Evolutionary conservation across 1,284 basidiomycete species (phyloP), one percentile per base, ranked within the genome.

Genomic region (Rhizoctonia solani): DNA sequence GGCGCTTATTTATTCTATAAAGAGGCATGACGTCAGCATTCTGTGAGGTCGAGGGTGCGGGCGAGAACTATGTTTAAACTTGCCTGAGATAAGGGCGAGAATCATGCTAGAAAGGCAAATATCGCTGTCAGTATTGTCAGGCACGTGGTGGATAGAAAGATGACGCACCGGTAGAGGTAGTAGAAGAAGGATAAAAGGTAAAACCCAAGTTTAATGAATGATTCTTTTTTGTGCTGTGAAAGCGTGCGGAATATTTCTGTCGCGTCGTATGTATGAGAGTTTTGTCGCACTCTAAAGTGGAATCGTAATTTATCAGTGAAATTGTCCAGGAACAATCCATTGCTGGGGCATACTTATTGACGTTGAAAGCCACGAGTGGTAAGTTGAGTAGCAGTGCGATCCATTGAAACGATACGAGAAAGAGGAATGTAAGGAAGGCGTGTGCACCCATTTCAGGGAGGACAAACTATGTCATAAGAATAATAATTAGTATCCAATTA

Each of bases 211-310:
- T 97, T 98, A 79, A 96, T 85, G 76, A 99, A 98, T 74, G 89
- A 89, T 80, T 97, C 95, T 77, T 95, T 98, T 82, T 99, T 99
- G 80, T 98, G 97, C 44, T 84, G 87, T 16, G 90, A 87, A 52
- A 99, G 80, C 70, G 96, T 96, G 72, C 97, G 86, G 85, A 99
- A 99, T 74, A 99, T 99, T 79, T 99, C 97, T 32, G 97, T 99
- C 61, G 96, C 96, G 77, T 99, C 96, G 76, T 98, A 96, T 92
- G 98, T 96, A 80, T 98, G 95, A 75, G 91, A 91, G 75, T 95
- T 95, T 77, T 89, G 89, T 75, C 92, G 85, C 75, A 98, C 93
- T 80, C 95, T 98, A 76, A 29, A 25, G 32, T 25, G 14, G 25
- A 25, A 25, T 37, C 39, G 46, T n/a, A 25, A 50, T 8, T 19